Percentiles rank a stretch among this genome's conserved stretches.
Conservation (phyloP, 345 rosid genomes). For the Populus tremula region DNA sequence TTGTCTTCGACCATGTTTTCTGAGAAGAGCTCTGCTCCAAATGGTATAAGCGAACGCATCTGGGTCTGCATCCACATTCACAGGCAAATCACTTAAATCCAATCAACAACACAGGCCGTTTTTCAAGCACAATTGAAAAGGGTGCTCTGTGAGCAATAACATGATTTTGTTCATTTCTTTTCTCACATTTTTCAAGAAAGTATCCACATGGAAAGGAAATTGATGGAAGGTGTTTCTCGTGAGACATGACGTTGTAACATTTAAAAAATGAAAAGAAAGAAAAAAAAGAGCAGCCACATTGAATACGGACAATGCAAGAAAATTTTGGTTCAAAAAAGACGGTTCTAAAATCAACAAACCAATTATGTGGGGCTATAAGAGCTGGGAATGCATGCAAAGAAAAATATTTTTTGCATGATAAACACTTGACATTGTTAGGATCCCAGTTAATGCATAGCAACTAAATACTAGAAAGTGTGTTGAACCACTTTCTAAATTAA, state of each 20-base stretch:
- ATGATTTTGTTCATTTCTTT: neutral
- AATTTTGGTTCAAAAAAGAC: too few relatives aligned
- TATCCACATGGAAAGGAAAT: too few relatives aligned
- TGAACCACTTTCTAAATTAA: neutral
- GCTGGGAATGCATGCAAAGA: neutral
- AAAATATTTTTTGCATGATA: neutral
- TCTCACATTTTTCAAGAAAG: neutral
- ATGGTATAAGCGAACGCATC: constrained; percentile 78
- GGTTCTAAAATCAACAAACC: too few relatives aligned
- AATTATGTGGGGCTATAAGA: neutral
- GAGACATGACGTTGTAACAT: too few relatives aligned
- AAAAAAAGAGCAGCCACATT: too few relatives aligned
- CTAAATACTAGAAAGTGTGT: neutral
- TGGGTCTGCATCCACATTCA: constrained; percentile 64
- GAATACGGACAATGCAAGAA: too few relatives aligned
- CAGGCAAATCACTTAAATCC: neutral
- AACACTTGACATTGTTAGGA: neutral
- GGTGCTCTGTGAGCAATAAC: neutral
- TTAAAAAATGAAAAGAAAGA: neutral
- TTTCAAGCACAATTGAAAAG: neutral
- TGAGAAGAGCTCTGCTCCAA: constrained; percentile 65
- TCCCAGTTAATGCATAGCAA: neutral
- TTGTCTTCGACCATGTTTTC: constrained; percentile 88
- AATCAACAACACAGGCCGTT: neutral
- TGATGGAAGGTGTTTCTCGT: too few relatives aligned